A percentile compares a stretch with the other conserved stretches of the same genome.
Conservation (phyloP, 345 rosid genomes). For the Boechera retrofracta region DNA sequence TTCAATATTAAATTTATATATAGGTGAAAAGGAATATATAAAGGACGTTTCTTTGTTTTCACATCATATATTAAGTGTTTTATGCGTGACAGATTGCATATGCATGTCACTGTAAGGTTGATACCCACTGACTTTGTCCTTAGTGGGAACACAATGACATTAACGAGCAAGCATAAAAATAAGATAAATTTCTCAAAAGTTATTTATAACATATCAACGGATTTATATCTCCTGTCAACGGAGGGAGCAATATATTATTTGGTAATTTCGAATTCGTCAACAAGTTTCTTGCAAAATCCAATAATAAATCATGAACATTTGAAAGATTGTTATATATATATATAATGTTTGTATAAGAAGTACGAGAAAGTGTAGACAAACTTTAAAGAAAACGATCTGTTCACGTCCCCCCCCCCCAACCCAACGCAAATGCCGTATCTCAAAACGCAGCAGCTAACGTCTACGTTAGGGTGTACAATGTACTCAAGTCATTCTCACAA, state of each 20-base stretch:
- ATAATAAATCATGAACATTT: slow-evolving; percentile 1
- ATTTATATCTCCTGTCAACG: neutral
- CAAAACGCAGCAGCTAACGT: neutral
- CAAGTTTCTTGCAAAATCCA: neutral
- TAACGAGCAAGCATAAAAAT: slow-evolving; percentile 19
- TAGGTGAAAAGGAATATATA: slow-evolving; percentile 5
- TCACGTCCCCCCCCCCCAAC: neutral
- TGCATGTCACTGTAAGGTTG: neutral
- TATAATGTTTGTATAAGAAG: neutral
- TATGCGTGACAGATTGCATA: slow-evolving; percentile 38
- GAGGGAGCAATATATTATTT: neutral
- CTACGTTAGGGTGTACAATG: neutral
- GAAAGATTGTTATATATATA: neutral
- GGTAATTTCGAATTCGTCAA: neutral
- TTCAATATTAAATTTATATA: neutral
- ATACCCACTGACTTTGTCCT: slow-evolving; percentile 41
- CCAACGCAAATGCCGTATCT: neutral
- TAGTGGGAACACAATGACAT: slow-evolving; percentile 11
- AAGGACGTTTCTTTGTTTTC: slow-evolving; percentile 30
- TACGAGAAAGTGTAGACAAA: neutral
- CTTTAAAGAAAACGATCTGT: neutral
- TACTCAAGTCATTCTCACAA: neutral
- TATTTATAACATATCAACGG: neutral
- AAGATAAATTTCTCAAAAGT: neutral
- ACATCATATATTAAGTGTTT: slow-evolving; percentile 17